Percentiles rank a stretch among this genome's conserved stretches.
Conservation (phyloP, 177 flowering plant species). For the Vitis hybrid region DNA sequence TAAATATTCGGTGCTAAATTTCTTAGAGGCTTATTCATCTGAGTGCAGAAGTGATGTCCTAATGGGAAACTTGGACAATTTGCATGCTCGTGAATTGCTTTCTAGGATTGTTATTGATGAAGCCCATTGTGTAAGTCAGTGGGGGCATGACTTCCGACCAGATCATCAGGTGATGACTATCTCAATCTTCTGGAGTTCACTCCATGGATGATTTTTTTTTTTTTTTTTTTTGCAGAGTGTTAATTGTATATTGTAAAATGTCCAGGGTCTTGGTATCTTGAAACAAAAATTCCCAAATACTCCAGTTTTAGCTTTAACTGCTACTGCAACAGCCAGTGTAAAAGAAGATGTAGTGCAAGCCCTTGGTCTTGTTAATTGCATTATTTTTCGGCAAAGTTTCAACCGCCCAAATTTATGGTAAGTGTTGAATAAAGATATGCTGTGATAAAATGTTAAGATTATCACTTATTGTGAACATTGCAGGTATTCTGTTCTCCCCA, state of each 20-base stretch:
- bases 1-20: not conserved
- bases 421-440: slow-evolving; percentile 13
- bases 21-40: slow-evolving; percentile 3
- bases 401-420: slow-evolving; percentile 92
- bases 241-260: slow-evolving; percentile 5
- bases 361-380: slow-evolving; percentile 89
- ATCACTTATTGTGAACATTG: slow-evolving; percentile 22
- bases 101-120: slow-evolving; percentile 97
- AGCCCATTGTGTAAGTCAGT: slow-evolving; percentile 99
- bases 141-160: slow-evolving; percentile 99
- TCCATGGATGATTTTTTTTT: no score
- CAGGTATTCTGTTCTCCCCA: slow-evolving; percentile 89
- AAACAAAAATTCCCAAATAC: slow-evolving; percentile 83
- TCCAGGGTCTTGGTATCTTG: slow-evolving; percentile 91
- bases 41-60: slow-evolving; percentile 84
- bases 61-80: slow-evolving; percentile 74
- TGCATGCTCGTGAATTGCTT: slow-evolving; percentile 70
- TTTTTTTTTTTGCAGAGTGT: no score
- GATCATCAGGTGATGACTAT: slow-evolving; percentile 81
- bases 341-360: slow-evolving; percentile 99
- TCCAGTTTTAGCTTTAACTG: slow-evolving; percentile 97
- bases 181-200: not conserved
- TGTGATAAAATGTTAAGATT: slow-evolving; percentile 2
- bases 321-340: slow-evolving; percentile 97
- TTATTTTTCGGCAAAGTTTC: slow-evolving; percentile 92